Base-by-base conservation (phyloP, 257 asterid species). In the Thymus mandschuricus region DNA sequence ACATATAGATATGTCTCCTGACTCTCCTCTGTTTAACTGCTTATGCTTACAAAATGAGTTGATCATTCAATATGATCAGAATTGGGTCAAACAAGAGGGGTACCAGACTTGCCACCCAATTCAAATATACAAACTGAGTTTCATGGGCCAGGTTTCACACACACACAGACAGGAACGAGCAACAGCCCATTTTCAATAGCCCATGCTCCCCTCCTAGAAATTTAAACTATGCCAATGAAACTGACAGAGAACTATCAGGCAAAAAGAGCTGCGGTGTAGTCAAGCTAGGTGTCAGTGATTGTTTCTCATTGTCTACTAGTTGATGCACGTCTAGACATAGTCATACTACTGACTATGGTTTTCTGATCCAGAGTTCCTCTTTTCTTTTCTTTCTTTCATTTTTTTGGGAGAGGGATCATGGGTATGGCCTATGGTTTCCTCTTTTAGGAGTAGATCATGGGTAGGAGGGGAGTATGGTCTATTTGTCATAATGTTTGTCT, bases 241-340 rank as follows among this genome's bases (percentile, higher is more conserved):
- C 76, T 55, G 49, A 76, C 57, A 45, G 66, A 40, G 48, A 52
- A 61, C 12, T 43, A 69, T 41, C 66, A 31, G 60, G 61, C 75
- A 50, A 64, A 75, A 52, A 68, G 7, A 57, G 54, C 8, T 45
- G 35, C 8, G 50, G 38, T 49, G 48, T 38, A 38, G 41, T 38
- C 1, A 38, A 38, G 6, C 41, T 51, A 44, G 50, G 72, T 10
- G 64, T 28, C 67, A 38, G 41, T 38, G 41, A 38, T 38, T 38
- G 41, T 38, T 38, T 38, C 41, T 38, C 7, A 38, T 38, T 38
- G 4, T 38, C 41, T 38, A 38, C 41, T 38, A 38, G 41, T 65
- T 50, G 48, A 66, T 51, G 10, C 33, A 45, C 28, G 62, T 44
- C 34, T 50, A 2, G 54, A 12, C 54, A 48, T 48, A 12, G 5